Conservation (phyloP, 768 basidiomycete genomes). For the Mycena pura region DNA sequence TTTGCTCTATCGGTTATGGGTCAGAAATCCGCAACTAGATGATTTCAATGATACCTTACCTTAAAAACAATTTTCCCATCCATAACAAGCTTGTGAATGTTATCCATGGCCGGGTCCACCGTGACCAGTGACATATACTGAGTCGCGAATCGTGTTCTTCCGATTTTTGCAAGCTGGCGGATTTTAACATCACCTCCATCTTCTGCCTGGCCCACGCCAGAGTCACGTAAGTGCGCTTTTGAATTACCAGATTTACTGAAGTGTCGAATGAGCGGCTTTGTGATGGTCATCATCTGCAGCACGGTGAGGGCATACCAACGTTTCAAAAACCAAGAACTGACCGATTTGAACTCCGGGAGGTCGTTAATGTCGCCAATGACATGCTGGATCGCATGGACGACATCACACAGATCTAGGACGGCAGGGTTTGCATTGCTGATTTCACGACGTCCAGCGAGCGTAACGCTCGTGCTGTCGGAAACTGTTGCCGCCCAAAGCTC, state of each 20-base stretch:
- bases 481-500: not conserved
- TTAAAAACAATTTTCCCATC: not conserved
- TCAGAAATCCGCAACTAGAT: not conserved
- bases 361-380: constrained; percentile 12
- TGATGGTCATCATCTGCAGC: not conserved
- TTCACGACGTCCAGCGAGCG: not conserved
- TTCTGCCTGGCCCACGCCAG: not conserved
- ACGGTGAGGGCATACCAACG: not conserved
- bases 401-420: constrained; percentile 1
- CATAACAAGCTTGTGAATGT: constrained; percentile 5
- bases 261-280: constrained; percentile 11
- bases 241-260: constrained; percentile 18
- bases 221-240: not conserved
- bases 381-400: constrained; percentile 6
- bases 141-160: constrained; percentile 13
- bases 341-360: not conserved
- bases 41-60: not conserved
- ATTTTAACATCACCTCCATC: not conserved
- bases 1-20: not conserved
- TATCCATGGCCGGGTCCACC: not conserved
- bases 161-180: not conserved
- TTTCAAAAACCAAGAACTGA: too few relatives aligned
- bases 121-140: constrained; percentile 7
- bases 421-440: not conserved
- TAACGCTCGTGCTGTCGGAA: constrained; percentile 9